Conservation (phyloP, 345 rosid genomes). For the Lepidium didymum region DNA sequence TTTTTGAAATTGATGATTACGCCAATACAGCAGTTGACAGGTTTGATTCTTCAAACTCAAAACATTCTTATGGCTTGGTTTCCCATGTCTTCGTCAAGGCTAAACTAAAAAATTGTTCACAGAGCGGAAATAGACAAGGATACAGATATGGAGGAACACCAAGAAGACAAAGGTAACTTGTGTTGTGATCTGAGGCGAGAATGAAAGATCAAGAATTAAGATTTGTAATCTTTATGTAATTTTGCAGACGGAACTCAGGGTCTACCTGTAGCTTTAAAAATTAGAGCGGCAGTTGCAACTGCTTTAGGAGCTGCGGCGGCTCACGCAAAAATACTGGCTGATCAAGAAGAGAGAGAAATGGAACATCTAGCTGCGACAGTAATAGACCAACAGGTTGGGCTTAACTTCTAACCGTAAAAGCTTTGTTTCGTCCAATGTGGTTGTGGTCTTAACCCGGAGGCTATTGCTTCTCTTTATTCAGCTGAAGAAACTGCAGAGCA, state of each 20-base stretch:
- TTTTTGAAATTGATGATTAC: conserved; percentile 36
- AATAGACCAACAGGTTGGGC: conserved; percentile 64
- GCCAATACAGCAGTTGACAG: conserved; percentile 33
- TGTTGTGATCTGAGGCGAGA: neutral
- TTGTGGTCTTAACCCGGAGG: neutral
- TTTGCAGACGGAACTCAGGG: conserved; percentile 37
- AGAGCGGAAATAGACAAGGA: conserved; percentile 43
- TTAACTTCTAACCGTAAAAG: neutral
- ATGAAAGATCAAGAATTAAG: neutral
- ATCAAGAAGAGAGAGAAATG: conserved; percentile 75
- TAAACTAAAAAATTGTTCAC: conserved; percentile 7
- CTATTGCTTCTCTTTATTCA: conserved; percentile 8
- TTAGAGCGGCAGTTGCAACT: conserved; percentile 69
- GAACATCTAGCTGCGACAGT: conserved; percentile 53
- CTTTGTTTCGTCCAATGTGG: neutral
- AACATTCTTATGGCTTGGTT: neutral
- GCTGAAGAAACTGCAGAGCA: conserved; percentile 70
- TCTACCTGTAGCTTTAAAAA: conserved; percentile 53
- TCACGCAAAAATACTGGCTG: conserved; percentile 75
- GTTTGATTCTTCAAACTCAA: conserved; percentile 24
- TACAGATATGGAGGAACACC: conserved; percentile 34
- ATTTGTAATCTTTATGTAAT: neutral
- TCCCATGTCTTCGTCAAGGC: neutral
- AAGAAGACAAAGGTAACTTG: conserved; percentile 15
- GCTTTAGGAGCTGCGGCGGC: conserved; percentile 83